phyloP scores from a whole-genome alignment of 2,329 filamentous ascomycete species.

The Talaromyces sp. region DNA sequence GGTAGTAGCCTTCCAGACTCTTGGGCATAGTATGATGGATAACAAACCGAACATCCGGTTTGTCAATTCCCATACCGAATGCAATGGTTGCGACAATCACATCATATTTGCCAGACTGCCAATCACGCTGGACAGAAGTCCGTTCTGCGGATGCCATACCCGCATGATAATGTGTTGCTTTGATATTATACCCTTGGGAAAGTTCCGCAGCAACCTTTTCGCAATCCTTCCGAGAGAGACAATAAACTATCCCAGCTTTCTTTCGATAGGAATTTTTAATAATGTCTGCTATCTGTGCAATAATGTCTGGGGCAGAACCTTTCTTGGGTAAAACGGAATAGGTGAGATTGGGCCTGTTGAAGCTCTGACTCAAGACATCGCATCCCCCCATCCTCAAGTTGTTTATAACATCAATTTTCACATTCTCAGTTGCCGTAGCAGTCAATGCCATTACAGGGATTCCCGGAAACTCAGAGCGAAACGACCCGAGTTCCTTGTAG shows the following conservation, averaged over 20 bases:
- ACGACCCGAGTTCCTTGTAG: slow-evolving; percentile 77
- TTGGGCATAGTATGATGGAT: slow-evolving; percentile 92
- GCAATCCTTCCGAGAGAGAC: slow-evolving; percentile 75
- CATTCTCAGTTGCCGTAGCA: slow-evolving; percentile 88
- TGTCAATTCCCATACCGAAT: slow-evolving; percentile 99
- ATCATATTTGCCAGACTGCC: slow-evolving; percentile 74
- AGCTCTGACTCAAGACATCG: slow-evolving; percentile 81
- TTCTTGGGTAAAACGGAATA: slow-evolving; percentile 77
- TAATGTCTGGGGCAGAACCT: slow-evolving; percentile 48
- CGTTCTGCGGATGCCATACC: slow-evolving; percentile 65
- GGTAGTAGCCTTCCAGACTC: slow-evolving; percentile 95
- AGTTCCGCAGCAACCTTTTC: slow-evolving; percentile 73
- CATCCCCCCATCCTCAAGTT: slow-evolving; percentile 80
- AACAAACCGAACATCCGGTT: slow-evolving; percentile 91
- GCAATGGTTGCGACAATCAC: slow-evolving; percentile 97
- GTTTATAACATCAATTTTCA: slow-evolving; percentile 84
- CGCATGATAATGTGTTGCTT: slow-evolving; percentile 81
- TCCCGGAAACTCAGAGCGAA: slow-evolving; percentile 65
- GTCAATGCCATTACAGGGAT: slow-evolving; percentile 94
- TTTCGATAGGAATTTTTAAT: slow-evolving; percentile 66
- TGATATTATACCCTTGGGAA: slow-evolving; percentile 56
- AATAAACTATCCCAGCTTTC: slow-evolving; percentile 89
- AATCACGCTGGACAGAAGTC: slow-evolving; percentile 65
- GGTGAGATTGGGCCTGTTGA: slow-evolving; percentile 90
- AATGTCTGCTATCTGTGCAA: slow-evolving; percentile 49